phyloP scores from a whole-genome alignment of 1,284 basidiomycete genomes.

The Sutorius eximius region DNA sequence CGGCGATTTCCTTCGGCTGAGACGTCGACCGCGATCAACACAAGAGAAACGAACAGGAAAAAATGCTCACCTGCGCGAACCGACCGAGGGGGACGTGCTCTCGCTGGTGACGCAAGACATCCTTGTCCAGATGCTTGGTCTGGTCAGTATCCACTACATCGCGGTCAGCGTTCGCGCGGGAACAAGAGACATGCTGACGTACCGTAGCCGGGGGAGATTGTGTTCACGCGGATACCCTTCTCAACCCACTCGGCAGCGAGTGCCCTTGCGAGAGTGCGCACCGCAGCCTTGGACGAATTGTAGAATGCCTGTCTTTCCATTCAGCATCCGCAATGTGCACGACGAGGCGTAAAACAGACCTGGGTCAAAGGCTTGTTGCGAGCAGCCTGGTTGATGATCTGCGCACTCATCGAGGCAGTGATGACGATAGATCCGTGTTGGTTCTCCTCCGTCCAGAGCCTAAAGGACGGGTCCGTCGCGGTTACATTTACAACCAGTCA shows the following conservation, averaged over 20 bases:
- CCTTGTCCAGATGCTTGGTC: constrained; percentile 37
- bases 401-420: constrained; percentile 50
- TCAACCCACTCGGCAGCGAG: constrained; percentile 63
- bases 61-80: constrained; percentile 37
- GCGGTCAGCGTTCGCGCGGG: constrained; percentile 4
- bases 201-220: constrained; percentile 62
- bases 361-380: constrained; percentile 38
- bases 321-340: background rate
- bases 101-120: constrained; percentile 36
- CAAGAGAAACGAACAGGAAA: background rate
- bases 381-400: constrained; percentile 46
- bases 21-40: too few relatives aligned
- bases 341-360: constrained; percentile 16
- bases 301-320: constrained; percentile 48
- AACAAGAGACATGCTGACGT: background rate
- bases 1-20: constrained; percentile 45
- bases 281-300: constrained; percentile 62
- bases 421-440: constrained; percentile 42
- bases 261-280: constrained; percentile 53
- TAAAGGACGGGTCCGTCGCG: background rate
- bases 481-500: rapidly evolving
- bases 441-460: constrained; percentile 11
- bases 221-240: constrained; percentile 57
- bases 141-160: constrained; percentile 39
- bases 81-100: constrained; percentile 41